Conservation (phyloP, 148 eudicot species). For the Camellia granthamiana region DNA sequence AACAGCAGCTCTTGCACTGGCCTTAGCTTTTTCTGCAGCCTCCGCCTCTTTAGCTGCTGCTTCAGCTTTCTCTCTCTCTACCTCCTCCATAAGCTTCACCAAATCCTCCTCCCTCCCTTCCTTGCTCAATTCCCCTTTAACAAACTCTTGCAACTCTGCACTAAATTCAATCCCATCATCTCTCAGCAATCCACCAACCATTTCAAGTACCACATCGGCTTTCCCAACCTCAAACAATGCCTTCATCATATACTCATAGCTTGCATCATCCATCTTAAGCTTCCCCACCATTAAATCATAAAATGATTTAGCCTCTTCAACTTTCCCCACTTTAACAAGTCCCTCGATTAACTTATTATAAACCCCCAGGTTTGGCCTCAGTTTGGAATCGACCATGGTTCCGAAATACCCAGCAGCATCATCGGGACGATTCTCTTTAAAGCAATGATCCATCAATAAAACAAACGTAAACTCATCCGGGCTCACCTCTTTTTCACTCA, state of each 20-base stretch:
- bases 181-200: conserved; percentile 61
- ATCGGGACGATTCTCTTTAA: conserved; percentile 68
- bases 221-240: conserved; percentile 67
- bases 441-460: conserved; percentile 81
- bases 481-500: conserved; percentile 68
- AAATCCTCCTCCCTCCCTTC: conserved; percentile 76
- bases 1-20: conserved; percentile 73
- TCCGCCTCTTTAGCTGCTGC: conserved; percentile 70
- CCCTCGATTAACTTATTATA: conserved; percentile 77
- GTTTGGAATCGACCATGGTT: conserved; percentile 68
- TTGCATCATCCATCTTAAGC: conserved; percentile 76
- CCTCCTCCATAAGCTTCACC: conserved; percentile 57
- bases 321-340: conserved; percentile 67
- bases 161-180: conserved; percentile 75
- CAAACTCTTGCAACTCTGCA: conserved; percentile 70
- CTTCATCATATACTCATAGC: conserved; percentile 77
- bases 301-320: conserved; percentile 81
- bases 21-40: conserved; percentile 75
- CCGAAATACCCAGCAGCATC: conserved; percentile 79
- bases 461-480: conserved; percentile 82
- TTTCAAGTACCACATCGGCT: conserved; percentile 67
- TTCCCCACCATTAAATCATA: conserved; percentile 88
- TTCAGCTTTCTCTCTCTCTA: conserved; percentile 82
- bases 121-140: conserved; percentile 61
- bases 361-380: conserved; percentile 74